phyloP scores from a whole-genome alignment of 768 basidiomycete species.

The Phylloporus sp. region DNA sequence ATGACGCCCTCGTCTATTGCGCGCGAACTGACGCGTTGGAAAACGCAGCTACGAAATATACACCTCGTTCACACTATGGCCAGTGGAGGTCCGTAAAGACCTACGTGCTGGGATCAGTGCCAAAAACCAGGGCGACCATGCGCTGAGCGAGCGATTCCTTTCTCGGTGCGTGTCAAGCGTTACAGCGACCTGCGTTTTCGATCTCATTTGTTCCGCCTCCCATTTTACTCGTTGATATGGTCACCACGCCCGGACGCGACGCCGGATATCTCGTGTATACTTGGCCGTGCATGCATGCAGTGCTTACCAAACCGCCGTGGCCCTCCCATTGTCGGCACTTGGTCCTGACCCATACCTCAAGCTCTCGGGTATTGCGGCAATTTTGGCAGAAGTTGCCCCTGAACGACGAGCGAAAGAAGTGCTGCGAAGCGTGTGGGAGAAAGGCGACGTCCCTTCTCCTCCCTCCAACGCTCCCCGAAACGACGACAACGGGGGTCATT shows the following conservation, averaged over 20 bases:
- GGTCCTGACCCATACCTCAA: constrained; percentile 54
- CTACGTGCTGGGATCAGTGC: constrained; percentile 62
- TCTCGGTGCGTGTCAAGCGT: constrained; percentile 45
- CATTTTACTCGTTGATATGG: background rate
- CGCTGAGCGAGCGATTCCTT: constrained; percentile 48
- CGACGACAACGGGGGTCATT: constrained; percentile 3
- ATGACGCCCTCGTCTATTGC: background rate
- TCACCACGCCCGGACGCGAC: no score
- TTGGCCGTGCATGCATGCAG: constrained; percentile 25
- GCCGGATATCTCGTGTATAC: background rate
- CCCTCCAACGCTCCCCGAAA: background rate
- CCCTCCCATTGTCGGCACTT: constrained; percentile 36
- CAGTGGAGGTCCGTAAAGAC: constrained; percentile 54
- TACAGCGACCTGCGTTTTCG: background rate
- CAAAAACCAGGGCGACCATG: constrained; percentile 51
- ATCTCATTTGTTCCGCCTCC: background rate
- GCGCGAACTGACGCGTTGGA: background rate
- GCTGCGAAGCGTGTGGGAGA: constrained; percentile 23
- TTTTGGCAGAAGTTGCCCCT: constrained; percentile 48
- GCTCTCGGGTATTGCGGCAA: constrained; percentile 59
- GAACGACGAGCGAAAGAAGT: constrained; percentile 24
- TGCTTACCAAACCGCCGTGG: constrained; percentile 51
- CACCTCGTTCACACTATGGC: constrained; percentile 59
- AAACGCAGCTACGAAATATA: constrained; percentile 50
- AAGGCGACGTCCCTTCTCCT: background rate